Base-by-base conservation (phyloP, 1,284 basidiomycete species). In the Pseudozyma tsukubaensis region DNA sequence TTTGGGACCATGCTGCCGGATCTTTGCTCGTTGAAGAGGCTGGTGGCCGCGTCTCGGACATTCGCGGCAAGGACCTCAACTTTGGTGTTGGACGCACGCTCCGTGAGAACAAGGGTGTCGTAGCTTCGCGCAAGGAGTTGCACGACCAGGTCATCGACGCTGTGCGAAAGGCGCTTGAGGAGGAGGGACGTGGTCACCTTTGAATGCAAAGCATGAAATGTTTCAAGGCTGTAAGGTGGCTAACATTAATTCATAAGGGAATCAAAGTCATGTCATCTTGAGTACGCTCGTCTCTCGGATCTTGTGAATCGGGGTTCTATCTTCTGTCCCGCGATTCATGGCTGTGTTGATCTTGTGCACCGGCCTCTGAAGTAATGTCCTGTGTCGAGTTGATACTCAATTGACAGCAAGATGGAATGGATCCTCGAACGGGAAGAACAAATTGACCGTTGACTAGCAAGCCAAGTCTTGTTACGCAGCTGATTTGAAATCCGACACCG, bases 1-100 rank as follows among this genome's bases (percentile, higher is more conserved):
- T 97, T 45, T 97, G 93, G 94, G 97, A 99, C 84, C 97, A 98
- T 83, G 95, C 96, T 0, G 89, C 93, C 0, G 97, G 96, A 0
- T 87, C 89, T 0, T 84, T 99, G 9, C 88, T 99, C 10, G 90
- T 98, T 7, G 89, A 91, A 66, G 96, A 98, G 86, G 92, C 94
- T 0, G 95, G 95, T 3, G 95, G 95, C 0, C 79, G 91, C 14
- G 90, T 97, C 35, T 91, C 90, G 0, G 93, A 98, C 85, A 92
- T 92, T 59, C 87, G 90, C 50, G 95, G 94, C 4, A 81, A 89
- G 64, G 87, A 88, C 0, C 89, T 99, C 36, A 89, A 97, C 84
- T 98, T 99, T 85, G 91, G 92, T 0, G 87, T 92, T 1, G 96
- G 96, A 13, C 87, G 94, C 62, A 94, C 93, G 1, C 86, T 99